Evolutionary conservation across 1,284 basidiomycete genomes (phyloP).

Genomic region (Cryptococcus maquisensis): DNA sequence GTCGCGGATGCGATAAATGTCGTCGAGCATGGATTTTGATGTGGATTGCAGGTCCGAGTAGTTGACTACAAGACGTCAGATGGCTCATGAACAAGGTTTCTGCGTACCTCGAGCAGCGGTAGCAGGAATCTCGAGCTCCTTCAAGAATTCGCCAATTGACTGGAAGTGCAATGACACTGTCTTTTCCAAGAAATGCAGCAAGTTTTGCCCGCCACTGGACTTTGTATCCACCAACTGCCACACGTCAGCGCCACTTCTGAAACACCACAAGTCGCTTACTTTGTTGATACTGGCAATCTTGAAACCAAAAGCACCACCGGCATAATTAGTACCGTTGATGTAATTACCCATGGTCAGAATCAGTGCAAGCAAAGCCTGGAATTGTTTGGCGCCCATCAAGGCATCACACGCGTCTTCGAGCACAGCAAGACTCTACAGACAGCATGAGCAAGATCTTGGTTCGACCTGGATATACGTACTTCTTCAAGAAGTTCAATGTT

Average conservation of each 20-base stretch:
- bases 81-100: background rate
- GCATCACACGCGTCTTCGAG: slow-evolving; percentile 73
- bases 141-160: slow-evolving; percentile 79
- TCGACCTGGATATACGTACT: slow-evolving; percentile 47
- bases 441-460: background rate
- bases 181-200: slow-evolving; percentile 90
- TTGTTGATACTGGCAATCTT: slow-evolving; percentile 97
- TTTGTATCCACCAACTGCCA: slow-evolving; percentile 91
- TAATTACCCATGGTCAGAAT: slow-evolving; percentile 96
- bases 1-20: slow-evolving; percentile 68
- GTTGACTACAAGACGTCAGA: slow-evolving; percentile 16
- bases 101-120: slow-evolving; percentile 83
- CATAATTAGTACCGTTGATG: slow-evolving; percentile 94
- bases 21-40: slow-evolving; percentile 64
- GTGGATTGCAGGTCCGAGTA: slow-evolving; percentile 42
- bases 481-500: slow-evolving; percentile 62
- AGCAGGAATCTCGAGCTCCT: slow-evolving; percentile 82
- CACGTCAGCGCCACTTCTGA: background rate
- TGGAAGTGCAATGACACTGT: slow-evolving; percentile 86
- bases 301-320: slow-evolving; percentile 97
- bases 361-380: slow-evolving; percentile 70
- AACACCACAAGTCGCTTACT: slow-evolving; percentile 49
- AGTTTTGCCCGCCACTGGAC: slow-evolving; percentile 84
- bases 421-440: slow-evolving; percentile 65
- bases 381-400: slow-evolving; percentile 69